These are phyloP conservation scores for Calycina herbarum DNA, from an alignment of 2,329 filamentous ascomycete species.

Conservation along the genomic window DNA sequence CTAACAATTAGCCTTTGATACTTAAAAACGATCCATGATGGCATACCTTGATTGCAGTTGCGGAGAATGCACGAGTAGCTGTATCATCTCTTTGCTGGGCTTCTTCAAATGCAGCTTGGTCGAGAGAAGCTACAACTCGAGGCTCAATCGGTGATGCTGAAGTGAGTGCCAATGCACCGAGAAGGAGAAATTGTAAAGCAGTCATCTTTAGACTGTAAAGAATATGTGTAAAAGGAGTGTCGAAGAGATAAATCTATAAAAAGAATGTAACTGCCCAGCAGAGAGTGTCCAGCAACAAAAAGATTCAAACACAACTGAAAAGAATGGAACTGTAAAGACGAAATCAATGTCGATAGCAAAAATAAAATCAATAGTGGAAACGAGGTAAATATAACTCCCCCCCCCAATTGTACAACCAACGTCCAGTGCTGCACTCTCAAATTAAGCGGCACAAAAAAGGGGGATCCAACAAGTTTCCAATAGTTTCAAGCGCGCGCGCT, in stretches of 20 bases:
- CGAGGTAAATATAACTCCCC: conserved; percentile 1
- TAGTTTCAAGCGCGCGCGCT: conserved; percentile 26
- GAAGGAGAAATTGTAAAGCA: conserved; percentile 26
- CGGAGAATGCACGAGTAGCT: conserved; percentile 44
- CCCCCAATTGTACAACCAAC: neutral
- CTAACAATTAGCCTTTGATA: conserved; percentile 26
- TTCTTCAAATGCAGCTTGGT: conserved; percentile 44
- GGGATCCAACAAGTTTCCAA: conserved; percentile 19
- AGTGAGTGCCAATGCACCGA: conserved; percentile 24
- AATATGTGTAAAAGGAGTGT: conserved; percentile 8
- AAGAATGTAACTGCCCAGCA: conserved; percentile 25
- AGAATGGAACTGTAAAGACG: conserved; percentile 11
- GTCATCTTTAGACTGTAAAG: conserved; percentile 20
- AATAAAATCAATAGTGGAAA: conserved; percentile 4
- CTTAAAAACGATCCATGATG: neutral
- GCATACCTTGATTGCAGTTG: conserved; percentile 42
- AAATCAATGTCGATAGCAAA: conserved; percentile 6
- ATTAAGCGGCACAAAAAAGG: conserved; percentile 6
- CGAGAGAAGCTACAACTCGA: conserved; percentile 39
- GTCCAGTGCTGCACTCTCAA: neutral
- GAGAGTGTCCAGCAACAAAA: conserved; percentile 29
- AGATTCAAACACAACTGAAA: conserved; percentile 7
- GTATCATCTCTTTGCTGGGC: conserved; percentile 45
- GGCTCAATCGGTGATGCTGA: conserved; percentile 31
- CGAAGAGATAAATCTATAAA: conserved; percentile 11